phyloP scores from a whole-genome alignment of 441 rosid species.

The Populus hybrid region DNA sequence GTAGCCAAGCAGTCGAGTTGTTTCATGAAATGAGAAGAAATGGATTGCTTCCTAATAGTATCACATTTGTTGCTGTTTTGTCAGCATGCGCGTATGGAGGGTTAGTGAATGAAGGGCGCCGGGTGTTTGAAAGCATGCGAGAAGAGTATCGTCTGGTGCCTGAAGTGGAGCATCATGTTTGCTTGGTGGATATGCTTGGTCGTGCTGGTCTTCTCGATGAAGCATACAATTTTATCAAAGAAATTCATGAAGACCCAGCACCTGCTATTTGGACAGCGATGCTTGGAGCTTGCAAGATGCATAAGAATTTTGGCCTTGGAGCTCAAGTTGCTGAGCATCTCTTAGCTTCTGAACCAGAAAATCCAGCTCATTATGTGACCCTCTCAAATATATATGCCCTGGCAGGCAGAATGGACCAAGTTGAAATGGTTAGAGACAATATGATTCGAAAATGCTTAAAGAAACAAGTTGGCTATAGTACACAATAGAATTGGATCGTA shows the following conservation, averaged over 20 bases:
- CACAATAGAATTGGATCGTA: constrained; percentile 53
- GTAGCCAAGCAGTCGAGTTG: constrained; percentile 50
- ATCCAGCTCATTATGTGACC: constrained; percentile 83
- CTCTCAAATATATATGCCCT: constrained; percentile 78
- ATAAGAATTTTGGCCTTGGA: constrained; percentile 72
- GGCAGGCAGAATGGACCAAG: constrained; percentile 71
- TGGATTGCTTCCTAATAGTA: constrained; percentile 50
- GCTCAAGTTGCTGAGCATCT: constrained; percentile 71
- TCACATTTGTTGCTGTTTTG: constrained; percentile 75
- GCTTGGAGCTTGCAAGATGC: constrained; percentile 98
- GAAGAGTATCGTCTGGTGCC: constrained; percentile 45
- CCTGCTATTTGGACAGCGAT: constrained; percentile 89
- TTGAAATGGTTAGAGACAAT: constrained; percentile 53
- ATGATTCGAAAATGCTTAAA: constrained; percentile 59
- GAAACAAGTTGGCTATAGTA: constrained; percentile 81
- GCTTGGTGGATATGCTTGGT: constrained; percentile 84
- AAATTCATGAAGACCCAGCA: constrained; percentile 39
- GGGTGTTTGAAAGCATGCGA: constrained; percentile 51
- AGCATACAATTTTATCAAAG: constrained; percentile 52
- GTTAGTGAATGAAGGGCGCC: constrained; percentile 54
- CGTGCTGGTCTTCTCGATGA: constrained; percentile 72
- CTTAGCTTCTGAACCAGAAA: constrained; percentile 62
- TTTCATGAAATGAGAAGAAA: constrained; percentile 45
- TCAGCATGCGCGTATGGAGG: constrained; percentile 90
- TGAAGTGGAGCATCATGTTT: constrained; percentile 70